phyloP scores from a whole-genome alignment of 1,284 basidiomycete species.

The Psilocybe mexicana region DNA sequence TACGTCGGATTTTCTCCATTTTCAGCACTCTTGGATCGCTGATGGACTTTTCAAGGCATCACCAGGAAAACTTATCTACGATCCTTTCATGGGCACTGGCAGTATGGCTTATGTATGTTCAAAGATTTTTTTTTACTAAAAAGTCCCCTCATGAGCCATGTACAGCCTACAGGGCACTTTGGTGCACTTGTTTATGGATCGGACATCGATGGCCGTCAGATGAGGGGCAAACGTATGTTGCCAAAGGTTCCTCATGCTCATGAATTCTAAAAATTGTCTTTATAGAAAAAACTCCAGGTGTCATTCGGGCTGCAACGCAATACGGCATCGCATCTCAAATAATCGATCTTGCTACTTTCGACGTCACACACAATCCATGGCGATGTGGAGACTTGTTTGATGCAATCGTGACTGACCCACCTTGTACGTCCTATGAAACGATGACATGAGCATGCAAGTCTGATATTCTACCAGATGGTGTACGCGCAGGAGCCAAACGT shows the following conservation, averaged over 20 bases:
- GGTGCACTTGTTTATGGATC: conserved; percentile 89
- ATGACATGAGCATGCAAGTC: background rate
- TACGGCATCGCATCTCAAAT: conserved; percentile 81
- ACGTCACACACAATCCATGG: conserved; percentile 89
- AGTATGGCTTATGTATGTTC: conserved; percentile 86
- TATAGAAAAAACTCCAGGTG: conserved; percentile 60
- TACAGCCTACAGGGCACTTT: conserved; percentile 80
- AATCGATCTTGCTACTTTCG: conserved; percentile 87
- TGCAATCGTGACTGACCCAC: conserved; percentile 93
- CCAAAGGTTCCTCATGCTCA: background rate
- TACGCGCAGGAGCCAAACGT: conserved; percentile 94
- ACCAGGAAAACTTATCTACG: conserved; percentile 90
- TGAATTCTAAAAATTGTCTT: conserved; percentile 1
- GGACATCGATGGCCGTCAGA: conserved; percentile 97
- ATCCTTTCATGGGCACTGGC: conserved; percentile 96
- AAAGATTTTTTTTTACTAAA: background rate
- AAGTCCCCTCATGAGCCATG: background rate
- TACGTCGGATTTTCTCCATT: conserved; percentile 25
- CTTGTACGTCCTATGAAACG: conserved; percentile 54
- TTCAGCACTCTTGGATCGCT: conserved; percentile 12
- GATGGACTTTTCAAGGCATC: conserved; percentile 56
- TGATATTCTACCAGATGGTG: conserved; percentile 65
- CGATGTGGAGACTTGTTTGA: conserved; percentile 89
- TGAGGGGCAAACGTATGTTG: conserved; percentile 84
- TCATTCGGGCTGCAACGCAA: conserved; percentile 80